Percentiles rank a stretch among this genome's conserved stretches.
These are phyloP conservation scores for Rusavskia elegans DNA, from an alignment of 495 filamentous ascomycete genomes.

Conservation along the genomic window DNA sequence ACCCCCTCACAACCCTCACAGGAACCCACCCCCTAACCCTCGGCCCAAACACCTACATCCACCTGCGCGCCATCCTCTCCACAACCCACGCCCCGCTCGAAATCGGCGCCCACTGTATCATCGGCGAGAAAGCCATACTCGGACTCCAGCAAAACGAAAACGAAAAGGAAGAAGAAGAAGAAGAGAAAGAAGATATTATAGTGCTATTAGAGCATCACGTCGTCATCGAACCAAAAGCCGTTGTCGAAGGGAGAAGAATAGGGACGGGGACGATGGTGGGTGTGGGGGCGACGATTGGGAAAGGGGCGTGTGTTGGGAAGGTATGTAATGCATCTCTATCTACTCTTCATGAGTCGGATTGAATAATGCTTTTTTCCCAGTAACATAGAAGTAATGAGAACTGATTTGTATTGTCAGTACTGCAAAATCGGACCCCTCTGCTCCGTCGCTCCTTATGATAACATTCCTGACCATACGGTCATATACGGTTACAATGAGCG, in stretches of 20 bases:
- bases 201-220: slow-evolving; percentile 46
- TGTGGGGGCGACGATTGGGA: slow-evolving; percentile 41
- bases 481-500: slow-evolving; percentile 43
- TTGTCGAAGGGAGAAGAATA: slow-evolving; percentile 28
- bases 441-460: slow-evolving; percentile 35
- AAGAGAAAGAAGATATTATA: slow-evolving; percentile 36
- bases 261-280: slow-evolving; percentile 49
- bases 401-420: too few species aligned
- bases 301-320: slow-evolving; percentile 47
- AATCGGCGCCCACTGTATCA: slow-evolving; percentile 25
- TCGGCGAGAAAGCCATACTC: slow-evolving; percentile 31
- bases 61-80: slow-evolving; percentile 43
- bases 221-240: slow-evolving; percentile 33
- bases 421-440: slow-evolving; percentile 39
- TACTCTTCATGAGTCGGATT: too few species aligned
- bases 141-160: background rate
- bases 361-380: too few species aligned
- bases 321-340: slow-evolving; percentile 31
- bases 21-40: slow-evolving; percentile 45
- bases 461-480: slow-evolving; percentile 48
- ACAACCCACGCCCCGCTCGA: slow-evolving; percentile 43
- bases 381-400: too few species aligned
- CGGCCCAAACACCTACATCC: slow-evolving; percentile 42
- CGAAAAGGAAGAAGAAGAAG: slow-evolving; percentile 1
- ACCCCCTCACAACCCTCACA: slow-evolving; percentile 12